Percentiles rank a stretch among this genome's conserved stretches.
Conservation (phyloP, 441 rosid genomes). For the Gossypium davidsonii region DNA sequence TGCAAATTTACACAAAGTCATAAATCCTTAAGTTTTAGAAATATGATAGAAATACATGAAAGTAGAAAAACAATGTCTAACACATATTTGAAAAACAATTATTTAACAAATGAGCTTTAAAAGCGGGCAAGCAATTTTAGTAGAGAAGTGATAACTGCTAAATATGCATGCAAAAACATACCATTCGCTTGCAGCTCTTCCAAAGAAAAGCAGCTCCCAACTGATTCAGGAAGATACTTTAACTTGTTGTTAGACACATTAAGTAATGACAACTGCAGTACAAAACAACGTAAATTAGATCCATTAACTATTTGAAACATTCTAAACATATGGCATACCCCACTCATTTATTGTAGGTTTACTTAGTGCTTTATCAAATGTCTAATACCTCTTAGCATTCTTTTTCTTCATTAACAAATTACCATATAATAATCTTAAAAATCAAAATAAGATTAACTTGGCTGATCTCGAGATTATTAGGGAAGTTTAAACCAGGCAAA, state of each 20-base stretch:
- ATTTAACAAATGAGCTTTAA: not conserved
- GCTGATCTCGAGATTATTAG: not conserved
- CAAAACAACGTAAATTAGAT: constrained; percentile 19
- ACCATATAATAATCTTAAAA: not conserved
- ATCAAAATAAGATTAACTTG: not conserved
- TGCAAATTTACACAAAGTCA: constrained; percentile 38
- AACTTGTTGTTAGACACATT: constrained; percentile 81
- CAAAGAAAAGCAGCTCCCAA: constrained; percentile 90
- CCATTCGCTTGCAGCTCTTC: constrained; percentile 91
- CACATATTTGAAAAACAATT: not conserved
- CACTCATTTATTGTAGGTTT: not conserved
- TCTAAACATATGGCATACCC: not conserved
- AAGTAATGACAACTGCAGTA: constrained; percentile 68
- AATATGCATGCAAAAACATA: constrained; percentile 24
- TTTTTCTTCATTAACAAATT: not conserved
- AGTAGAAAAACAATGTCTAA: not conserved
- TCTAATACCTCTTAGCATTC: not conserved
- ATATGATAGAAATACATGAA: constrained; percentile 9
- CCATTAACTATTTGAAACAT: constrained; percentile 1
- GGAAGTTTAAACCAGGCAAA: not conserved
- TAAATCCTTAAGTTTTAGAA: constrained; percentile 13
- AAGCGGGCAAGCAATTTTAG: not conserved
- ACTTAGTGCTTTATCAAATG: not conserved
- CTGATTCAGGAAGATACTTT: constrained; percentile 85
- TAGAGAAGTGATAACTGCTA: not conserved